These are phyloP conservation scores for Erythrophleum fordii DNA, from an alignment of 306 rosid species.

Conservation along the genomic window DNA sequence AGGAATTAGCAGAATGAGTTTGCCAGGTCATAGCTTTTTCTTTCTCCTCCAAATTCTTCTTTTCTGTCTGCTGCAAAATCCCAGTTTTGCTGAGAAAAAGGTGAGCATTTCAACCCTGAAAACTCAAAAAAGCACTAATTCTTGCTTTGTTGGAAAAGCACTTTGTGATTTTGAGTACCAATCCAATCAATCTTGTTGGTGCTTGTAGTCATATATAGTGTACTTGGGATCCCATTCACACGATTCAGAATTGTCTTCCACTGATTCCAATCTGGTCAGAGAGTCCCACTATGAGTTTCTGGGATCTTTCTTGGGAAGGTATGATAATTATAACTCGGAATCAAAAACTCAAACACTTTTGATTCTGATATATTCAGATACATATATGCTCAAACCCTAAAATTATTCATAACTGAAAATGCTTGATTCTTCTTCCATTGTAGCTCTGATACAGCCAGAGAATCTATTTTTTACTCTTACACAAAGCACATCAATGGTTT, in stretches of 20 bases:
- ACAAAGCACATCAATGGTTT: slow-evolving; percentile 93
- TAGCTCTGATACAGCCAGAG: slow-evolving; percentile 60
- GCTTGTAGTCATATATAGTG: slow-evolving; percentile 77
- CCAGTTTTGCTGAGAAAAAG: slow-evolving; percentile 62
- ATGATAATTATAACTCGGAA: neutral
- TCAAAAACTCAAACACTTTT: too few relatives aligned
- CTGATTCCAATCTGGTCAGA: slow-evolving; percentile 54
- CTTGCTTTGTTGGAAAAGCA: neutral
- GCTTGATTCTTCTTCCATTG: neutral
- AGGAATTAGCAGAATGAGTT: slow-evolving; percentile 46
- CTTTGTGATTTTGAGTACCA: neutral
- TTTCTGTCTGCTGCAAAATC: slow-evolving; percentile 41
- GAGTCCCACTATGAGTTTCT: slow-evolving; percentile 76
- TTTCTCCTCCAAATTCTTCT: slow-evolving; percentile 47
- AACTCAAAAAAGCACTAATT: neutral
- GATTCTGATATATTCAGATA: too few relatives aligned
- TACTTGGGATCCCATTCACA: slow-evolving; percentile 87
- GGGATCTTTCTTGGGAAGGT: slow-evolving; percentile 79
- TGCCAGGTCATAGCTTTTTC: too few relatives aligned
- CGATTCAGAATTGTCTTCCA: slow-evolving; percentile 47
- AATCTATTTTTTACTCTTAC: slow-evolving; percentile 80
- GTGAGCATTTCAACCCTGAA: slow-evolving; percentile 49
- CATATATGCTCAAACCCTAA: too few relatives aligned
- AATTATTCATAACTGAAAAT: neutral
- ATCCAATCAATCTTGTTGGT: neutral